Evolutionary conservation across 2,329 filamentous ascomycete species (phyloP), one percentile per base, ranked within the genome.

Genomic region (Diaporthe longicolla): DNA sequence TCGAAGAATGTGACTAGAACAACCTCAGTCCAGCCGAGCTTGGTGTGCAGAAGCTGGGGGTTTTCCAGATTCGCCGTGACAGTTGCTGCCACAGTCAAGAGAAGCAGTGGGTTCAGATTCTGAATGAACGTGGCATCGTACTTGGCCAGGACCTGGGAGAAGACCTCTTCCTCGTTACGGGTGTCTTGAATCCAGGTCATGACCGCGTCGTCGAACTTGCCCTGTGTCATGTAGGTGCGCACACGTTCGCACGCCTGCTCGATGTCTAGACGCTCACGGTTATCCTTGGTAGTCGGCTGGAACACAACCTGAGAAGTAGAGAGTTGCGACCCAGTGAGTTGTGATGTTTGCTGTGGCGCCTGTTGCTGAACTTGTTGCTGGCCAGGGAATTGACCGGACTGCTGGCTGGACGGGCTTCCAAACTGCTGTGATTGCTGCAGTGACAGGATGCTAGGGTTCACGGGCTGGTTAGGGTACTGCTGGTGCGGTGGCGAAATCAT

Each of bases 131-230:
- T 82, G 0, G 88, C 87, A 77, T 86, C 83, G 79, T 87, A 86
- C 75, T 87, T 87, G 65, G 84, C 83, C 61, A 90, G 84, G 68
- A 88, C 88, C 76, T 87, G 84, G 43, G 88, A 85, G 81, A 93
- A 93, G 69, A 93, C 88, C 75, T 91, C 89, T 74, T 91, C 87
- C 79, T 91, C 88, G 63, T 80, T 79, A 52, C 72, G 71, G 45
- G 89, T 87, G 21, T 87, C 88, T 82, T 93, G 91, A 72, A 93
- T 88, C 91, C 91, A 93, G 75, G 89, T 88, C 73, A 93, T 87
- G 80, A 92, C 87, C 55, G 90, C 92, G 70, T 89, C 88, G 78
- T 93, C 91, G 72, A 89, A 88, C 48, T 89, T 88, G 29, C 89
- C 89, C 40, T 89, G 86, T 48, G 88, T 85, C 83, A 97, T 91